A percentile compares a stretch with the other conserved stretches of the same genome.
These are phyloP conservation scores for Thielaviopsis cerberus DNA, from an alignment of 2,329 filamentous ascomycete genomes.

Conservation along the genomic window DNA sequence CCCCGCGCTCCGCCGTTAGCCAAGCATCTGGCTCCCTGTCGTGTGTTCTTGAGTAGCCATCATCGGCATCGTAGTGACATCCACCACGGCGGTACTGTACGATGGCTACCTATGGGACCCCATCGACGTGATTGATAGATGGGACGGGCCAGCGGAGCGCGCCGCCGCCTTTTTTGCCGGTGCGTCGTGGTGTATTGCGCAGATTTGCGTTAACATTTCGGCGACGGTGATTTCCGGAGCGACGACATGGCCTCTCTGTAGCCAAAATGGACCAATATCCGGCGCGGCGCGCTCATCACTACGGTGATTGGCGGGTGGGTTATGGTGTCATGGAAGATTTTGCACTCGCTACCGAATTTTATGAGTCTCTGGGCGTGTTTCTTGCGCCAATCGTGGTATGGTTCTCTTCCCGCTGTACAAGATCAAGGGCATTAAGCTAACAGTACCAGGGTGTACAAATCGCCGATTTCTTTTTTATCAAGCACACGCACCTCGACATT, in stretches of 20 bases:
- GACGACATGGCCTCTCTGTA: constrained; percentile 37
- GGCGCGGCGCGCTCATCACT: constrained; percentile 34
- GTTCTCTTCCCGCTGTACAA: neutral
- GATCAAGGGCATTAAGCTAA: neutral
- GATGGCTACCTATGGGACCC: constrained; percentile 29
- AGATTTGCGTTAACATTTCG: constrained; percentile 38
- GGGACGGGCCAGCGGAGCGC: constrained; percentile 26
- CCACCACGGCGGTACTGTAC: constrained; percentile 27
- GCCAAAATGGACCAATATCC: constrained; percentile 35
- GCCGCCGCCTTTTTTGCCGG: constrained; percentile 28
- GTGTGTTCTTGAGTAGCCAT: constrained; percentile 18
- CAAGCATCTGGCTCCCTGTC: constrained; percentile 3
- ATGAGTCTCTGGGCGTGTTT: constrained; percentile 44
- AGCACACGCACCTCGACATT: constrained; percentile 31
- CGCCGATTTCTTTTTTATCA: constrained; percentile 40
- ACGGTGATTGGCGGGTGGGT: constrained; percentile 36
- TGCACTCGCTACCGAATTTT: constrained; percentile 42
- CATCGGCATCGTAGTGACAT: constrained; percentile 35
- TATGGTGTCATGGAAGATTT: constrained; percentile 48
- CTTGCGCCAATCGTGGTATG: constrained; percentile 38
- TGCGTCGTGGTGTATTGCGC: constrained; percentile 33
- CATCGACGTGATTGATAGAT: constrained; percentile 26
- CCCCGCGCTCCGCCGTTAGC: neutral
- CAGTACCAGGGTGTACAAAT: constrained; percentile 28
- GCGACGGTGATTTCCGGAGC: constrained; percentile 36